Evolutionary conservation across 495 filamentous ascomycete genomes (phyloP), one percentile per base, ranked within the genome.

Genomic region (Aspergillus leporis): DNA sequence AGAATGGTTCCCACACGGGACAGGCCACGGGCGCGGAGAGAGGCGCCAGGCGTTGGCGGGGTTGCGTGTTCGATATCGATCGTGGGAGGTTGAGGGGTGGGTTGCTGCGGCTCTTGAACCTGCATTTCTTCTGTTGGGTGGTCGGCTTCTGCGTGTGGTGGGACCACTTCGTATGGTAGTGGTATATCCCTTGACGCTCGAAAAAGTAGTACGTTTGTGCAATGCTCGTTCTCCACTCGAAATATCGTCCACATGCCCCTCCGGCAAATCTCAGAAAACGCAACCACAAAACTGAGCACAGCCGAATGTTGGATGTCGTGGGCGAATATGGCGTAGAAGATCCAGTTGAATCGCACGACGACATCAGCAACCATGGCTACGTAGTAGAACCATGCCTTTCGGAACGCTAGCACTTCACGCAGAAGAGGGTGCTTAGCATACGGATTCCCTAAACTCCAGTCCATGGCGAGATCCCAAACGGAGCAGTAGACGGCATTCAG

Each of bases 391-490:
- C 88, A 93, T 3, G 81, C 76, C 6, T 75, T 77, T 61, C 92
- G 92, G 70, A 90, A 89, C 0, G 87, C 91, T 0, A 92, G 81
- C n/a, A 85, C 84, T 41, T 90, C 81, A n/a, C 94, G 86, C 18
- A 98, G 82, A 51, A 92, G 85, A 0, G 78, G 81, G 54, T 88
- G 79, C 38, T 80, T 76, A 3, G 90, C 82, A 51, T 90, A 85
- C 0, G 88, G 83, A 61, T 96, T 91, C 9, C 90, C 81, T 16
- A 97, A 78, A 77, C 82, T 92, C 87, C 93, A 98, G 73, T 98
- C 94, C 90, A 97, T 96, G 56, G 88, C 84, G n/a, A 98, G 66
- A 64, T 98, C 94, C 94, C 94, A 98, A n/a, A 96, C 80, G 1
- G 87, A 90, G 68, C 81, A 87, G 68, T 97, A 97, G 14, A 93